Base-by-base conservation (phyloP, 2,329 filamentous ascomycete genomes). In the Talaromyces sp. region DNA sequence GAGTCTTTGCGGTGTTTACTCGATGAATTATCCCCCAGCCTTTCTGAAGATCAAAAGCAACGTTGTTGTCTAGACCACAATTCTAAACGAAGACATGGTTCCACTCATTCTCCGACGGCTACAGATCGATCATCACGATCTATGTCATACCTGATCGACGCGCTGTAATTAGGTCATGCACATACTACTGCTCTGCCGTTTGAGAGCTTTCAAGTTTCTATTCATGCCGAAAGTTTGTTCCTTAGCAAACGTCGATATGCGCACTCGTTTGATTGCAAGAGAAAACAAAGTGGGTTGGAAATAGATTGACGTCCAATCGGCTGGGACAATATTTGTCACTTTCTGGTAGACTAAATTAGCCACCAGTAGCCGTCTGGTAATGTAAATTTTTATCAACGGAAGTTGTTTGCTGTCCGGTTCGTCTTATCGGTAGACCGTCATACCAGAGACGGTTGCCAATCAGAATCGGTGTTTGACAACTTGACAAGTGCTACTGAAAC, bases 331-430 rank as follows among this genome's bases (percentile, higher is more conserved):
- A 54, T 54, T 54, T 31, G 35, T n/a, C 49, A 41, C 52, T 59
- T 10, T 16, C 22, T 45, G 50, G 61, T 57, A 63, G 61, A 31
- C 50, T 63, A 59, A 33, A 27, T 45, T 37, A 33, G 19, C 31
- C n/a, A 62, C 33, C 45, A 52, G 19, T 61, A 60, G 57, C 43
- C 19, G 60, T 62, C 60, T 62, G 49, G 47, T 50, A 22, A 56
- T 13, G 50, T 56, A 37, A 54, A 39, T 56, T 54, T 54, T 54
- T 56, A 56, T 56, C 33, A 37, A 39, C 52, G 33, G 52, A 56
- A 56, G 19, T 35, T 56, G 52, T 24, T 37, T 24, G 11, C n/a
- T 56, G 14, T 62, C 33, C 49, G 24, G 59, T 39, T 33, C 45
- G 31, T 54, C 60, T 62, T 62, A 62, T 54, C 47, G 35, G 60